phyloP scores from a whole-genome alignment of 2,329 filamentous ascomycete species.

The Clonostachys sp. region DNA sequence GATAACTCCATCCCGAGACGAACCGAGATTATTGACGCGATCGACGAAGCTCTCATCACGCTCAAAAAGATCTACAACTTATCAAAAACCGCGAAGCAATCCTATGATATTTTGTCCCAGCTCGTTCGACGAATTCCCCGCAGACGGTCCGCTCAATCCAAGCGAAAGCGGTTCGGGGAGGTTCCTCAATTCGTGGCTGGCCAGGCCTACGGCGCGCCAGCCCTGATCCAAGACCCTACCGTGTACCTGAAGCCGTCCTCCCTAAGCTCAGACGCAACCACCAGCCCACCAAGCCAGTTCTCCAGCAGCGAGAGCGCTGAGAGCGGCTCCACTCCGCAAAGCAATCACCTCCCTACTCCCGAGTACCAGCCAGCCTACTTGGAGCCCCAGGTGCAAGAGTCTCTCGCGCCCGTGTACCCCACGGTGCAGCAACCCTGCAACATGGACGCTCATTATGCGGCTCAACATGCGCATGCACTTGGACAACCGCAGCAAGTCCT shows the following conservation, averaged over 20 bases:
- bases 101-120: constrained; percentile 22
- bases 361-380: background rate
- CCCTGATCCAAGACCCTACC: background rate
- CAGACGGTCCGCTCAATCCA: background rate
- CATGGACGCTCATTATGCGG: background rate
- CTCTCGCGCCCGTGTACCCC: no score
- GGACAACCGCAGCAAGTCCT: background rate
- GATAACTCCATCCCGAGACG: constrained; percentile 28
- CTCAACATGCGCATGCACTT: background rate
- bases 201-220: no score
- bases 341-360: background rate
- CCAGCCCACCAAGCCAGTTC: background rate
- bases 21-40: constrained; percentile 28
- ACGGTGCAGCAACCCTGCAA: background rate
- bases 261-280: background rate
- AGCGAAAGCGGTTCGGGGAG: no score
- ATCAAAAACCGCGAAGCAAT: constrained; percentile 25
- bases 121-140: constrained; percentile 18
- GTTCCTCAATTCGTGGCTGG: no score
- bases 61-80: constrained; percentile 20
- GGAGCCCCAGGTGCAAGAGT: background rate
- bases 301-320: background rate
- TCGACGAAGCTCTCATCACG: constrained; percentile 24
- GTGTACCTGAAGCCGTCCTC: background rate
- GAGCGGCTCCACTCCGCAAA: background rate